Percentiles rank a stretch among this genome's conserved stretches.
phyloP scores from a whole-genome alignment of 768 basidiomycete species.

The Gautieria morchelliformis region DNA sequence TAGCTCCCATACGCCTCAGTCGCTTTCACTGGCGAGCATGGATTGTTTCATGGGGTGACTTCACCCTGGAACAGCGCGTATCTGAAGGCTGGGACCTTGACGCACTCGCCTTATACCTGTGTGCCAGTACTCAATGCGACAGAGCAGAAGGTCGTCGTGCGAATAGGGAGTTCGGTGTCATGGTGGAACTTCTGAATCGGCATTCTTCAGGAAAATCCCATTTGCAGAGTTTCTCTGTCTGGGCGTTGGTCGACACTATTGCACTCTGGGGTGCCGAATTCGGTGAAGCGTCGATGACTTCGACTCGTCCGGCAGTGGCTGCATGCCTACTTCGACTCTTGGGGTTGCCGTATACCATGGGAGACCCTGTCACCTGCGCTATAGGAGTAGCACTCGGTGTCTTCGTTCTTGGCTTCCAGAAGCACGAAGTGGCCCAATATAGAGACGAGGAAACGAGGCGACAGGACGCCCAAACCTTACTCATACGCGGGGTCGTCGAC shows the following conservation, averaged over 20 bases:
- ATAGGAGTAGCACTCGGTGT: constrained; percentile 4
- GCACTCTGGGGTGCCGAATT: constrained; percentile 4
- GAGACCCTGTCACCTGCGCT: constrained; percentile 1
- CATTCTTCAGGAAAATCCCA: background rate
- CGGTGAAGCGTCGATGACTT: background rate
- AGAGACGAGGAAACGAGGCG: constrained; percentile 1
- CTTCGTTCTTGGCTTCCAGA: constrained; percentile 1
- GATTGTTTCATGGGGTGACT: constrained; percentile 4
- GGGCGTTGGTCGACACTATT: constrained; percentile 4
- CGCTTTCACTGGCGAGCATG: constrained; percentile 5
- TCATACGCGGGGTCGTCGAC: background rate
- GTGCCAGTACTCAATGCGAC: constrained; percentile 2
- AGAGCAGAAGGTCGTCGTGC: background rate
- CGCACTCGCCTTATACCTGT: constrained; percentile 1
- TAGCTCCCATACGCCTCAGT: background rate
- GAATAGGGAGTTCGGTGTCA: constrained; percentile 1
- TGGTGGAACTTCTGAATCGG: constrained; percentile 2
- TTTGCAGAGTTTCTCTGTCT: background rate
- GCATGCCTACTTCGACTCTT: constrained; percentile 1
- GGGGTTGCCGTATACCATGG: background rate
- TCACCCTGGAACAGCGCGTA: background rate
- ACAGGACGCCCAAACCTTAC: background rate
- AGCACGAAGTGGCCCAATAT: background rate
- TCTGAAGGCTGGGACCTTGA: constrained; percentile 4
- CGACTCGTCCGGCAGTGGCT: background rate